phyloP scores from a whole-genome alignment of 495 filamentous ascomycete genomes.

The Trichocladium antarcticum region DNA sequence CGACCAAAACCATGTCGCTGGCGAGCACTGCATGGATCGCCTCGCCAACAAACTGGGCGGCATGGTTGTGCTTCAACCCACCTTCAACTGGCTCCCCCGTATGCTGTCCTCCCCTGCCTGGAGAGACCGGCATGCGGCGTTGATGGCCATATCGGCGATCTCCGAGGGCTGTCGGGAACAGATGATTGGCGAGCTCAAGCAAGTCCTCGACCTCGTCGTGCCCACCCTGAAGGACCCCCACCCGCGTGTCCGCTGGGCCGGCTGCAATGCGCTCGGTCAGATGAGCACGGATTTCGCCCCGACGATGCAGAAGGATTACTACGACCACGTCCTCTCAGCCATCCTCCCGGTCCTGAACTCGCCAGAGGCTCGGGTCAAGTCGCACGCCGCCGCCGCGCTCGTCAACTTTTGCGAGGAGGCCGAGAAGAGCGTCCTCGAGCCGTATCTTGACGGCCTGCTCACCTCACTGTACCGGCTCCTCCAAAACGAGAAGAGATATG shows the following conservation, averaged over 20 bases:
- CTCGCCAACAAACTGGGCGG: conserved; percentile 96
- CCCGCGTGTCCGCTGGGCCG: conserved; percentile 92
- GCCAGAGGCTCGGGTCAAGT: conserved; percentile 85
- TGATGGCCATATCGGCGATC: conserved; percentile 99
- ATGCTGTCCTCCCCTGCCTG: conserved; percentile 95
- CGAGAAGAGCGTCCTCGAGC: conserved; percentile 82
- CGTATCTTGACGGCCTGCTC: conserved; percentile 83
- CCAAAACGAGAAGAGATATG: conserved; percentile 82
- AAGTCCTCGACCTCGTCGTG: conserved; percentile 86
- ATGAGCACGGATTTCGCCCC: conserved; percentile 99
- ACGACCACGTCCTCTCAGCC: conserved; percentile 68
- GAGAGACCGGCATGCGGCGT: conserved; percentile 91
- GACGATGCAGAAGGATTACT: conserved; percentile 96
- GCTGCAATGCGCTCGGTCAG: conserved; percentile 96
- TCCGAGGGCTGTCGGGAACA: conserved; percentile 94
- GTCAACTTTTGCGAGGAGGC: conserved; percentile 99
- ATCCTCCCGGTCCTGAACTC: conserved; percentile 90
- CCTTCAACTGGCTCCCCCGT: conserved; percentile 89
- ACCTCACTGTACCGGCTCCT: conserved; percentile 72
- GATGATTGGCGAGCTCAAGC: conserved; percentile 88
- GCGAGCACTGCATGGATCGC: conserved; percentile 97
- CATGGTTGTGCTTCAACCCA: conserved; percentile 73
- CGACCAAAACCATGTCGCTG: conserved; percentile 93
- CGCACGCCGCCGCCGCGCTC: conserved; percentile 89
- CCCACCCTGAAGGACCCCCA: conserved; percentile 87